Evolutionary conservation across 1,139 yeast genomes (phyloP).

Genomic region (Lodderomyces elongisporus): DNA sequence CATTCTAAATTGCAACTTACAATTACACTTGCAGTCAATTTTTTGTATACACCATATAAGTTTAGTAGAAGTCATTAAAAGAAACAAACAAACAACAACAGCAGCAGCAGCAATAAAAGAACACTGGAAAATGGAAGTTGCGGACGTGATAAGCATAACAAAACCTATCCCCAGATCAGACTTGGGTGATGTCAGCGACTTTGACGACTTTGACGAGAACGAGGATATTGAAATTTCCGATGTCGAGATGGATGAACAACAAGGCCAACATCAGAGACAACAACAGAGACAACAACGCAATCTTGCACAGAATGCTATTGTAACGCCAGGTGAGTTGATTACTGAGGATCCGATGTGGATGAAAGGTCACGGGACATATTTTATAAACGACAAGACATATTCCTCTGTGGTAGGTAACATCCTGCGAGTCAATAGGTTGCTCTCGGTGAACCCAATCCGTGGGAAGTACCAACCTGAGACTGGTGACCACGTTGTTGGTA

Average conservation of each 20-base stretch:
- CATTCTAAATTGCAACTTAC: too few species aligned
- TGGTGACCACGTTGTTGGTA: slow-evolving; percentile 93
- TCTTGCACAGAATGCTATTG: slow-evolving; percentile 27
- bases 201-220: slow-evolving; percentile 5
- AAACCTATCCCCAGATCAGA: slow-evolving; percentile 21
- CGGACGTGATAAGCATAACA: slow-evolving; percentile 36
- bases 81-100: too few species aligned
- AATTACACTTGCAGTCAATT: too few species aligned
- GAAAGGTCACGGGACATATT: slow-evolving; percentile 98
- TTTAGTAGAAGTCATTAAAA: too few species aligned
- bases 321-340: slow-evolving; percentile 96
- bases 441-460: slow-evolving; percentile 80
- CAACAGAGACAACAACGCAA: slow-evolving; percentile 5
- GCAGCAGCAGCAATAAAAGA: too few species aligned
- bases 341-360: slow-evolving; percentile 97
- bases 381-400: slow-evolving; percentile 64
- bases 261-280: slow-evolving; percentile 5
- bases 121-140: slow-evolving; percentile 24
- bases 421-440: slow-evolving; percentile 75
- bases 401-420: slow-evolving; percentile 93
- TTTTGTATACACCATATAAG: too few species aligned
- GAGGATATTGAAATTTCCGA: slow-evolving; percentile 21
- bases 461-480: slow-evolving; percentile 91
- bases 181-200: too few species aligned
- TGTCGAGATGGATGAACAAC: slow-evolving; percentile 27